Evolutionary conservation across 1,139 yeast genomes (phyloP), one percentile per base, ranked within the genome.

Genomic region (Kodamaea ohmeri): DNA sequence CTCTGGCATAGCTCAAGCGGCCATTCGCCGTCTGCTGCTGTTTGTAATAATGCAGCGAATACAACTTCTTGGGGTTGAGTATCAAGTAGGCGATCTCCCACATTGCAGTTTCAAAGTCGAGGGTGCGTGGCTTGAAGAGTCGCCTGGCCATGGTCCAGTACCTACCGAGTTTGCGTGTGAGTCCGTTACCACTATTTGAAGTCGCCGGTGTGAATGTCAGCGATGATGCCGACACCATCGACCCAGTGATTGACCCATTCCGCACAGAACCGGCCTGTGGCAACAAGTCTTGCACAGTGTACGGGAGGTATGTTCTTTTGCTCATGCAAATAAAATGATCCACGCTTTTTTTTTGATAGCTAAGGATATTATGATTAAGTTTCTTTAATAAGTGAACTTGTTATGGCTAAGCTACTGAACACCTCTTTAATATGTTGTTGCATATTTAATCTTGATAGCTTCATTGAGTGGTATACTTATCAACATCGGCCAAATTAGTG

Each of bases 91-190:
- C 68, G 59, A 88, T 82, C 57, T 89, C 97, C 96, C 96, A 89
- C 44, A 81, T 73, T 13, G 97, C 96, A 2, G 95, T 85, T 58
- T 89, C 97, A 53, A 88, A 86, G 62, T 89, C 96, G 38, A 89
- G 68, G 0, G 95, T 83, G 8, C 82, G 84, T 4, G 96, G 94
- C 49, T 82, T 79, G 50, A 84, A 68, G 33, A 87, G 46, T 32
- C 76, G 52, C 39, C 59, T 58, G 31, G 60, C 40, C 69, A 69
- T 66, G 33, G 51, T 56, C 43, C 46, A 55, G 47, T 47, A 42
- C 29, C 46, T 48, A 16, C 43, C 44, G 8, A 40, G 25, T 25
- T 33, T 35, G 12, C 38, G 38, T 9, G 39, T 34, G 20, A 37
- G 22, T 14, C 25, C 21, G 30, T 18, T 36, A 29, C 36, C 20